Base-by-base conservation (phyloP, 129 eudicot species). In the Logfia minima region DNA sequence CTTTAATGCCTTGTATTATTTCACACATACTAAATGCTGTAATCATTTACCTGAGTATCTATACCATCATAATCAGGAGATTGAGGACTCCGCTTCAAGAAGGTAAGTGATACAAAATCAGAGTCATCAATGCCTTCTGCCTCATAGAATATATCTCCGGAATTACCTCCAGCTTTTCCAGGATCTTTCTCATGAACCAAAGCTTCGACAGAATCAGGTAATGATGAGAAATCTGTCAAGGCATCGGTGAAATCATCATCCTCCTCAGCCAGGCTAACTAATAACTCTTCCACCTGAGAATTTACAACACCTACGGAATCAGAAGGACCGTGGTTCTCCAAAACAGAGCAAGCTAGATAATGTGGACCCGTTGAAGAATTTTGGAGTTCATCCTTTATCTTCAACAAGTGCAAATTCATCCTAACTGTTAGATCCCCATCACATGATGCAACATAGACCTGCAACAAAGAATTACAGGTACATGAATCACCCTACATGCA, bases 41-140 rank as follows among this genome's bases (percentile, higher is more conserved):
- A 9, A 43, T 28, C 23, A 70, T 23, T 43, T 84, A 94, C 98
- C 93, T 91, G 85, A 71, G 98, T 86, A 77, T 94, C 98, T 68
- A 91, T 84, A 63, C 98, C 98, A 71, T 91, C 90, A 74, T 94
- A 94, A 81, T 94, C 96, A 60, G 90, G 89, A 56, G 96, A 94
- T 63, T 78, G 79, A 70, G 92, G 88, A 82, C 75, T 83, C 85
- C 91, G 83, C 53, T 84, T 87, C 83, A 82, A 68, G 82, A 89
- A 94, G 68, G 85, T 76, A 78, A 94, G 81, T 65, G 97, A 85
- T 8, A 94, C 92, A 82, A 94, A 94, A 83, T 94, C 91, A 70
- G 92, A 79, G 66, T 85, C 89, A 75, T 91, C 98, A 78, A 72
- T 74, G 71, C 85, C 92, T 83, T 86, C 79, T 59, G 90, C 92